Evolutionary conservation across 176 grass and related monocot species (phyloP).

Genomic region (maize (Zea mays)): Zm-B73-REFERENCE-NAM-5.0 NC_050102.1:148944501-148945000

Average conservation of each 20-base stretch:
- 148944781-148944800: conserved; percentile 81
- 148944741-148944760: conserved; percentile 86
- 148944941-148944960: conserved; percentile 97
- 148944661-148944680: conserved; percentile 79
- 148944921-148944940: conserved; percentile 86
- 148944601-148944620: conserved; percentile 84
- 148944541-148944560: neutral
- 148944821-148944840: conserved; percentile 57
- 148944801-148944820: conserved; percentile 64
- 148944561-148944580: conserved; percentile 68
- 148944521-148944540: neutral
- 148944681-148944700: conserved; percentile 84
- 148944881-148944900: conserved; percentile 16
- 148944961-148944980: conserved; percentile 74
- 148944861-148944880: neutral
- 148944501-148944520: neutral
- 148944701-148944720: conserved; percentile 93
- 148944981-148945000: conserved; percentile 85
- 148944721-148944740: conserved; percentile 95
- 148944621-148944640: conserved; percentile 94
- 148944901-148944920: conserved; percentile 45
- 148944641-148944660: conserved; percentile 78
- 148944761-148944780: conserved; percentile 76
- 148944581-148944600: conserved; percentile 55
- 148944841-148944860: conserved; percentile 64